Evolutionary conservation across 2,329 filamentous ascomycete species (phyloP).

Genomic region (Fusarium chuoi): DNA sequence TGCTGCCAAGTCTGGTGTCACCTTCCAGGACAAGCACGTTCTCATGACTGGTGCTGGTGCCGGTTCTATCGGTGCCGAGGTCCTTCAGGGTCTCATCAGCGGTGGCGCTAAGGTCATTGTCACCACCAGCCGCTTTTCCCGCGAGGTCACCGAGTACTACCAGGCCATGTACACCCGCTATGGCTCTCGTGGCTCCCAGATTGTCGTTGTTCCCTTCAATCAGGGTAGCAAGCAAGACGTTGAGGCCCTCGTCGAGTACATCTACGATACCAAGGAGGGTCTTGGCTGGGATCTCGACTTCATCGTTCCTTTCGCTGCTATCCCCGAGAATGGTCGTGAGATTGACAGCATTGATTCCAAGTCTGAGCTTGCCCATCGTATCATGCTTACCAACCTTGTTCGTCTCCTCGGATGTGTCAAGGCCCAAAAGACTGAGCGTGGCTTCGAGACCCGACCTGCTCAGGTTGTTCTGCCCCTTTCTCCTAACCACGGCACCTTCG

Average conservation of each 20-base stretch:
- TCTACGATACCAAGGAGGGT: constrained; percentile 95
- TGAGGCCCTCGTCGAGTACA: constrained; percentile 92
- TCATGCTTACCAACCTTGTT: constrained; percentile 98
- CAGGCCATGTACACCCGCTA: constrained; percentile 98
- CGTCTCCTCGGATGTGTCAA: constrained; percentile 92
- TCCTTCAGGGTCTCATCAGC: constrained; percentile 93
- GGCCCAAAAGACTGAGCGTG: constrained; percentile 85
- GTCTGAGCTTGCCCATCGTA: constrained; percentile 96
- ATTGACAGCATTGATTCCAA: constrained; percentile 97
- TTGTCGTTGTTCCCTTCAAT: constrained; percentile 98
- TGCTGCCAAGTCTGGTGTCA: constrained; percentile 86
- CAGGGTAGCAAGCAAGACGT: constrained; percentile 98
- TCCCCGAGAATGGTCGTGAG: constrained; percentile 96
- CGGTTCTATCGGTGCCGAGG: constrained; percentile 96
- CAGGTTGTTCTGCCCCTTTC: constrained; percentile 96
- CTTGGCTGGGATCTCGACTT: constrained; percentile 98
- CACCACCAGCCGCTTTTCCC: constrained; percentile 95
- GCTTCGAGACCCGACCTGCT: constrained; percentile 93
- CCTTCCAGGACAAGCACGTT: constrained; percentile 93
- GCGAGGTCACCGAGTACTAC: constrained; percentile 98
- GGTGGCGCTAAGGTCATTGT: constrained; percentile 97
- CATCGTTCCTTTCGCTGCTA: constrained; percentile 95
- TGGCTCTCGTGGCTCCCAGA: constrained; percentile 91
- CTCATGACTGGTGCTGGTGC: constrained; percentile 99
- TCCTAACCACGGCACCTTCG: constrained; percentile 98